Conservation (phyloP, 176 grass and related monocot species). For the Aegilops umbellulata region DNA sequence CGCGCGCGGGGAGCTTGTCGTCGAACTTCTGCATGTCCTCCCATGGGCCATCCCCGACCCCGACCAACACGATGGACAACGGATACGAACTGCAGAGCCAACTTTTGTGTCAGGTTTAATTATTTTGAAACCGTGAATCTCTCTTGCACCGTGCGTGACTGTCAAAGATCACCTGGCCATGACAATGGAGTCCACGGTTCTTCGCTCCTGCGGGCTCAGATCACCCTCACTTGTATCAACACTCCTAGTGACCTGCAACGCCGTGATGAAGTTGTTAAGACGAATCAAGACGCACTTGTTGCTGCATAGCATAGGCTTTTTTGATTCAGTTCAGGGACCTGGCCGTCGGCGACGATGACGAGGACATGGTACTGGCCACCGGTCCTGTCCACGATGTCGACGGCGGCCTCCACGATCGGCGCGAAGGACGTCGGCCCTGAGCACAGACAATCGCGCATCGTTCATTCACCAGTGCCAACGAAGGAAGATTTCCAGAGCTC, state of each 20-base stretch:
- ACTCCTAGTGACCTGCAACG: conserved; percentile 71
- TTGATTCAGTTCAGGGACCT: conserved; percentile 38
- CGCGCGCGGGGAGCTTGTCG: conserved; percentile 72
- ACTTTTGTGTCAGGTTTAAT: not conserved
- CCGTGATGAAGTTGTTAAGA: not conserved
- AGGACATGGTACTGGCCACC: conserved; percentile 89
- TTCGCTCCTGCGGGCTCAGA: conserved; percentile 82
- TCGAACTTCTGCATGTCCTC: conserved; percentile 92
- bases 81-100: conserved; percentile 53
- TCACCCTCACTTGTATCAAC: conserved; percentile 53
- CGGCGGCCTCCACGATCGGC: conserved; percentile 79
- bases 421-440: conserved; percentile 86
- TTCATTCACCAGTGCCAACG: not conserved
- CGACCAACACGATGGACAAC: conserved; percentile 82
- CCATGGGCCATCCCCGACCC: conserved; percentile 88
- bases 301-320: not conserved
- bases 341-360: conserved; percentile 87
- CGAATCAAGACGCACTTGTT: not conserved
- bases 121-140: not conserved
- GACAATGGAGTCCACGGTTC: conserved; percentile 82
- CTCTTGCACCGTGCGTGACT: not conserved
- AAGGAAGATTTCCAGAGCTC: too few relatives aligned
- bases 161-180: conserved; percentile 68
- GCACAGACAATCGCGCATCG: not conserved
- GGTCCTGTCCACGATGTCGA: conserved; percentile 81